Evolutionary conservation across 1,284 basidiomycete genomes (phyloP).

Genomic region (Quambalaria eucalypti): DNA sequence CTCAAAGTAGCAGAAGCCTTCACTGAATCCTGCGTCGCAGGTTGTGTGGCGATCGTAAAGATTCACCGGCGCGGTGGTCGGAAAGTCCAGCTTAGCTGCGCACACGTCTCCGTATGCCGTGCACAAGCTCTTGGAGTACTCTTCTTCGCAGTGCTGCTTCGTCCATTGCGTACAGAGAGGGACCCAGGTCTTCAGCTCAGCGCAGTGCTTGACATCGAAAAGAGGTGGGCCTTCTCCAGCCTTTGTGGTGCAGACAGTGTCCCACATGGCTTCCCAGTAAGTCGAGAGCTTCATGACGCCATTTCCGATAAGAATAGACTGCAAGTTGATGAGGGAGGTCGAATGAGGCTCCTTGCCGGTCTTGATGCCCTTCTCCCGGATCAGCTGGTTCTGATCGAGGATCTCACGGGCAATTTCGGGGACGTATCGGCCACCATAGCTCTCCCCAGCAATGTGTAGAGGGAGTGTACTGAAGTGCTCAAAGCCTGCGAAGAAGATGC

Average conservation of each 20-base stretch:
- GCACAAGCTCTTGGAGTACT: too few relatives aligned
- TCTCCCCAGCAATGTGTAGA: slow-evolving; percentile 33
- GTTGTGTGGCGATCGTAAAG: too few relatives aligned
- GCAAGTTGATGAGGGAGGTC: slow-evolving; percentile 58
- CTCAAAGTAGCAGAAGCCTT: slow-evolving; percentile 31
- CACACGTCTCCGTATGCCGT: too few relatives aligned
- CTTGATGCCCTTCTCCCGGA: slow-evolving; percentile 49
- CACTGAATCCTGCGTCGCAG: too few relatives aligned
- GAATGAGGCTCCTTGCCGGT: slow-evolving; percentile 55
- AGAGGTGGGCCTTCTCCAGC: slow-evolving; percentile 17
- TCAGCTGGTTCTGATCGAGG: slow-evolving; percentile 61
- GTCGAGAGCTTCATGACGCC: slow-evolving; percentile 50
- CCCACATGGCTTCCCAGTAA: slow-evolving; percentile 26
- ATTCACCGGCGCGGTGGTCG: slow-evolving; percentile 30
- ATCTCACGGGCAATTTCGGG: slow-evolving; percentile 72
- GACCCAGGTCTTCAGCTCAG: slow-evolving; percentile 8
- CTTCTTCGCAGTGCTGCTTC: background rate
- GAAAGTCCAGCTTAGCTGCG: too few relatives aligned
- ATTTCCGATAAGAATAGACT: slow-evolving; percentile 68
- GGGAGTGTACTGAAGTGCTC: slow-evolving; percentile 34
- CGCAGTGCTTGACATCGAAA: slow-evolving; percentile 27
- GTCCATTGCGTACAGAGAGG: slow-evolving; percentile 6
- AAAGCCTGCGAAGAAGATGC: slow-evolving; percentile 48
- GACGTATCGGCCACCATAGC: slow-evolving; percentile 62
- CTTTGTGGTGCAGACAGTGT: slow-evolving; percentile 32